Evolutionary conservation across 2,329 filamentous ascomycete genomes (phyloP), one percentile per base, ranked within the genome.

Genomic region (Colletotrichum sansevieriae): DNA sequence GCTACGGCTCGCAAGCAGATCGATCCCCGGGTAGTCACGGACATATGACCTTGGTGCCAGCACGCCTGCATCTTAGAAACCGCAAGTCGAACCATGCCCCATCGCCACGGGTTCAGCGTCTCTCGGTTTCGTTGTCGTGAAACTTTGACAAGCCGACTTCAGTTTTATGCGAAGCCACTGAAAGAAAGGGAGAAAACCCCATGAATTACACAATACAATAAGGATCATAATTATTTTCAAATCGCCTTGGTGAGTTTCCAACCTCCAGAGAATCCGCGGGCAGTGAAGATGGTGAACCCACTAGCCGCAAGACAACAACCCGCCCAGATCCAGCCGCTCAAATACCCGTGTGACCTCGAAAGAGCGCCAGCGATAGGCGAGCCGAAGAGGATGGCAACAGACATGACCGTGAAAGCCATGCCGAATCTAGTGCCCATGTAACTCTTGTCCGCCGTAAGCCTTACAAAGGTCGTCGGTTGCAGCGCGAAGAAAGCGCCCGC

Each of bases 361-460:
- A 80, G 63, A 0, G 72, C 78, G 1, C 78, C 78, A 1, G 75
- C 75, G 0, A 77, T 73, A 0, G 78, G 78, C 0, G 77, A 72
- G 0, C 78, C 78, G 7, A 79, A 74, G 0, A 80, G 47, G 0
- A 77, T 37, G 0, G 75, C 78, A 0, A 79, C 58, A 0, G 76
- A 78, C 63, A 78, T 73, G 3, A 73, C 49, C 13, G 77, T 67
- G 11, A 71, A 72, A 0, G 74, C 76, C 80, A 83, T 83, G 0
- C 82, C 81, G 47, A 83, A 79, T 1, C 81, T 73, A 0, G 80
- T 81, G 0, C 81, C 81, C 11, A 82, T 75, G 4, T 76, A 73
- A 2, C 66, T 67, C 12, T 75, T 68, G 35, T 82, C 74, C 1
- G 65, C 56, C 0, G 79, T 76, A 0, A 83, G 62, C 4, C 71